phyloP scores from a whole-genome alignment of 139 green algal species.

The Coccomyxa sp. region DNA sequence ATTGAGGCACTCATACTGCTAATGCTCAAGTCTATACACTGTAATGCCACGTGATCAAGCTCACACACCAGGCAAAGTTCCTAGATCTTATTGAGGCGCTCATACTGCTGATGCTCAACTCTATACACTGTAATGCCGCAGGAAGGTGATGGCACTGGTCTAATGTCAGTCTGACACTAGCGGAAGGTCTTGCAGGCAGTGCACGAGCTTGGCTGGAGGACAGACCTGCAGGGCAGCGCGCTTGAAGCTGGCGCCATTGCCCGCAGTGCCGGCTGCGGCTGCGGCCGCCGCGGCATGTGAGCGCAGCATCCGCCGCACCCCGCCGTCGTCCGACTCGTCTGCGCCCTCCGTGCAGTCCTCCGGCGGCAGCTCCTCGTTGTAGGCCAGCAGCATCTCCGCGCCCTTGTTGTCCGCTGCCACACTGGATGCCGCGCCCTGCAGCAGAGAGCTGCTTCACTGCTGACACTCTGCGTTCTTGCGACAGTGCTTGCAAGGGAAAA shows the following conservation, averaged over 20 bases:
- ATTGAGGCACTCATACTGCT: background rate
- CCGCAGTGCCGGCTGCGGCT: background rate
- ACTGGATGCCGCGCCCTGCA: background rate
- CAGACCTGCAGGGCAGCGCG: background rate
- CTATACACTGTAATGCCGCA: background rate
- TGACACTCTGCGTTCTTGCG: too few species aligned
- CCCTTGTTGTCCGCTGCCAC: background rate
- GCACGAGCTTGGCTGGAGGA: too few species aligned
- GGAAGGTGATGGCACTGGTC: too few species aligned
- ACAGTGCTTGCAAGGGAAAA: too few species aligned
- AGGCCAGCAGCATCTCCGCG: background rate
- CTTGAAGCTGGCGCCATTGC: background rate
- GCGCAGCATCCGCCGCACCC: background rate
- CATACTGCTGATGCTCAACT: background rate
- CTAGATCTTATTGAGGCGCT: background rate
- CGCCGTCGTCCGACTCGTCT: constrained; percentile 4
- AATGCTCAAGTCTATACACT: too few species aligned
- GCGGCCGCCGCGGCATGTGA: background rate
- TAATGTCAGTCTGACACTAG: too few species aligned
- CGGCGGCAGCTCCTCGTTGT: background rate
- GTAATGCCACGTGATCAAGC: background rate
- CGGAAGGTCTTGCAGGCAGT: too few species aligned
- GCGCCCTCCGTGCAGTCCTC: background rate
- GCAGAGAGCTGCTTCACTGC: too few species aligned
- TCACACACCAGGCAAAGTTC: background rate